Conservation (phyloP, 2,329 filamentous ascomycete genomes). For the Epichloe hybrida region DNA sequence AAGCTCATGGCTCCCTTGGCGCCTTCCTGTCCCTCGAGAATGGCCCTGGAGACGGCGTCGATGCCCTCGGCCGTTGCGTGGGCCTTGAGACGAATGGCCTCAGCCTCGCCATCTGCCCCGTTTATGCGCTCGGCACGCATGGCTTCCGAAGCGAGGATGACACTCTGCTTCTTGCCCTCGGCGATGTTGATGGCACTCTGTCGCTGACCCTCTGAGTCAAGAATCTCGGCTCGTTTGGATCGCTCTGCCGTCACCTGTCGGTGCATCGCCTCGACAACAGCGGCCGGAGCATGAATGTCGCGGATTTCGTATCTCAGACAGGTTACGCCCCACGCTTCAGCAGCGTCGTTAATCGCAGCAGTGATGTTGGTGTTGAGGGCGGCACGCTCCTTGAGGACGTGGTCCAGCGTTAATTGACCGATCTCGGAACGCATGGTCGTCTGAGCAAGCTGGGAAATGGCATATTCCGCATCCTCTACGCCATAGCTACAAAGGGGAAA, state of each 20-base stretch:
- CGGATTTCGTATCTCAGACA: slow-evolving; percentile 96
- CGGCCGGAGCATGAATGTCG: slow-evolving; percentile 89
- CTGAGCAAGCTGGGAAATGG: slow-evolving; percentile 93
- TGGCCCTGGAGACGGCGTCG: slow-evolving; percentile 67
- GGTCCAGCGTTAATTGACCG: slow-evolving; percentile 87
- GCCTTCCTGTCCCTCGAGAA: slow-evolving; percentile 56
- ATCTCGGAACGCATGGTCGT: slow-evolving; percentile 99
- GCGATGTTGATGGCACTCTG: slow-evolving; percentile 98
- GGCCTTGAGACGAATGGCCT: slow-evolving; percentile 81
- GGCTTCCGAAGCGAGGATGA: slow-evolving; percentile 91
- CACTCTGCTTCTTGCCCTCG: slow-evolving; percentile 91
- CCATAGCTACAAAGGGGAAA: slow-evolving; percentile 55
- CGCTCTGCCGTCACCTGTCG: slow-evolving; percentile 94
- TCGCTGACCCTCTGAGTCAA: slow-evolving; percentile 92
- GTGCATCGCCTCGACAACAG: slow-evolving; percentile 96
- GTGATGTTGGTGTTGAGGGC: slow-evolving; percentile 97
- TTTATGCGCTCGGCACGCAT: slow-evolving; percentile 87
- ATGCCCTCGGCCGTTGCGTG: slow-evolving; percentile 78
- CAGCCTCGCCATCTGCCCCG: slow-evolving; percentile 78
- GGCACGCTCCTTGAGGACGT: slow-evolving; percentile 93
- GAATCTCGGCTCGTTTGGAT: slow-evolving; percentile 92
- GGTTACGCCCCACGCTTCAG: slow-evolving; percentile 90
- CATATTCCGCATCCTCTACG: slow-evolving; percentile 96
- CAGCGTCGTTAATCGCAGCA: slow-evolving; percentile 95
- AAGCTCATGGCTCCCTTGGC: slow-evolving; percentile 78